Evolutionary conservation across 495 filamentous ascomycete genomes (phyloP), one percentile per base, ranked within the genome.

Genomic region (Lepidopterella palustris): DNA sequence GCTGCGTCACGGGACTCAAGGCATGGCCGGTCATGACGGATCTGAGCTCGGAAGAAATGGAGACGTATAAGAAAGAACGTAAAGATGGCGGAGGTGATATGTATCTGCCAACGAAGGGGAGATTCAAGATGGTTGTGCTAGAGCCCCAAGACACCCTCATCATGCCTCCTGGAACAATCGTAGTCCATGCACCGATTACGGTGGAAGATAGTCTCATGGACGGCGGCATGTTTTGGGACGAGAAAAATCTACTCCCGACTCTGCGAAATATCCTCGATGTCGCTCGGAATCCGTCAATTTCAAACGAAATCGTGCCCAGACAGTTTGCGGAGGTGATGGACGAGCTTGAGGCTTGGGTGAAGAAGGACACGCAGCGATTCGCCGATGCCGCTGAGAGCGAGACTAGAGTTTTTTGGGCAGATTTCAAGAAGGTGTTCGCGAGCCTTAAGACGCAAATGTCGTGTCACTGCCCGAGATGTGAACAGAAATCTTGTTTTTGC

Each of bases 141-240:
- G 39, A 42, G 39, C 48, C 48, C 2, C 15, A 23, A 3, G 48
- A 51, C 10, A 51, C 48, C 21, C 23, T 51, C 13, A 28, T 51
- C 21, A 51, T 51, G 48, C 48, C 48, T 51, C 48, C 48, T 3
- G 48, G 48, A 28, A 28, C 26, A 4, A 24, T 51, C 15, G 48
- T 51, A 11, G 48, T 51, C 5, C 48, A 51, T 23, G 26, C 20
- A 15, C 48, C 48, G 1, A 24, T 51, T 15, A 28, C 48, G 48
- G 25, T 51, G 4, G 26, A 24, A 15, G 48, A 51, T 23, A 15
- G 13, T 3, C 25, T 51, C 15, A 51, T 51, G 48, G 20, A 24
- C 5, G 48, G 48, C 3, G 48, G 48, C 48, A 51, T 51, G 48
- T 51, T 51, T 23, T 51, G 48, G 48, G 48, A 51, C 23, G 20